Evolutionary conservation across 2,329 filamentous ascomycete genomes (phyloP).

Genomic region (Clonostachys byssicola): DNA sequence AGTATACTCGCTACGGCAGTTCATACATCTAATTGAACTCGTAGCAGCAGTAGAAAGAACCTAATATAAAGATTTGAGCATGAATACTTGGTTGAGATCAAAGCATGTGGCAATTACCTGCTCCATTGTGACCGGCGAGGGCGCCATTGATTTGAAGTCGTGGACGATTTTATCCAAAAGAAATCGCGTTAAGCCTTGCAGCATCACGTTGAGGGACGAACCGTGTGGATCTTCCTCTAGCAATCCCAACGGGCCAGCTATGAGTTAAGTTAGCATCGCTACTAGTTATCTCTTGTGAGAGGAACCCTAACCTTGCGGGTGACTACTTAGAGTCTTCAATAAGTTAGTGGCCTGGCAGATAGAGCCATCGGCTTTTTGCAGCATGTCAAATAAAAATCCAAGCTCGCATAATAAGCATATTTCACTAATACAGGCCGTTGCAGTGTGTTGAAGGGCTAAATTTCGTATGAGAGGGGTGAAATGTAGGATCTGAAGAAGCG

Average conservation of each 20-base stretch:
- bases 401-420: constrained; percentile 89
- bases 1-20: constrained; percentile 82
- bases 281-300: background rate
- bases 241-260: constrained; percentile 70
- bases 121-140: constrained; percentile 63
- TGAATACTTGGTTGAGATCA: constrained; percentile 1
- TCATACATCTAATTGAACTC: constrained; percentile 75
- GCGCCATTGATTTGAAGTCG: constrained; percentile 68
- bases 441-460: constrained; percentile 81
- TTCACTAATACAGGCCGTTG: constrained; percentile 77
- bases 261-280: background rate
- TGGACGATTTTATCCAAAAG: constrained; percentile 75
- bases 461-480: constrained; percentile 89
- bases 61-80: constrained; percentile 13
- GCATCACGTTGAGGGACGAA: constrained; percentile 71
- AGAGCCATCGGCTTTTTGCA: constrained; percentile 89
- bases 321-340: constrained; percentile 80
- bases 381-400: constrained; percentile 95
- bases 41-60: constrained; percentile 67
- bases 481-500: constrained; percentile 84
- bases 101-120: constrained; percentile 37
- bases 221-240: constrained; percentile 79
- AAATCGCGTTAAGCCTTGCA: constrained; percentile 84
- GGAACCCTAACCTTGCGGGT: constrained; percentile 60
- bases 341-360: constrained; percentile 97